Percentiles rank a stretch among this genome's conserved stretches.
Evolutionary conservation across 345 rosid genomes (phyloP).

Genomic region (Lagerstroemia speciosa): DNA sequence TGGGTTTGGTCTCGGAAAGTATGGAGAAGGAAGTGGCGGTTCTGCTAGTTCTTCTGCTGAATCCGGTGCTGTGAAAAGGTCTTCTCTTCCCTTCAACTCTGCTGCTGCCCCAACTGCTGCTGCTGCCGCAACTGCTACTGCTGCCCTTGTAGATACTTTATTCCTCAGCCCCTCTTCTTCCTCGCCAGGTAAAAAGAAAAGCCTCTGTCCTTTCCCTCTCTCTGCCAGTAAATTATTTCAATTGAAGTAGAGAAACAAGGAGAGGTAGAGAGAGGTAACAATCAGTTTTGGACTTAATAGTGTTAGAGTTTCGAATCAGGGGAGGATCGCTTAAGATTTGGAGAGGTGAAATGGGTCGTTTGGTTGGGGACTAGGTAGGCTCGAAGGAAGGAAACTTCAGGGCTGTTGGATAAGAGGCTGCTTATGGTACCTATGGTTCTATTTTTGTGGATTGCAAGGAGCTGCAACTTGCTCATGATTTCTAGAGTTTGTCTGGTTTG

Average conservation of each 20-base stretch:
- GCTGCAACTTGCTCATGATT: background rate
- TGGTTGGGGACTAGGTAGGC: background rate
- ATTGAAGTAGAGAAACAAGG: background rate
- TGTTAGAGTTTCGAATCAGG: background rate
- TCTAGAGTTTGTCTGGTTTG: background rate
- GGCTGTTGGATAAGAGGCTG: background rate
- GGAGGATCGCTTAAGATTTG: background rate
- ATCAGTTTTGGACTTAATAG: no score
- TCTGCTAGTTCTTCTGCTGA: conserved; percentile 17
- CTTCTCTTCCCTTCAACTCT: conserved; percentile 10
- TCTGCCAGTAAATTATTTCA: background rate
- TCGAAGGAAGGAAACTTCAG: background rate
- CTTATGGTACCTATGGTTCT: background rate
- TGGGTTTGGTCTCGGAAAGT: conserved; percentile 2
- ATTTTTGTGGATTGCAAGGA: background rate
- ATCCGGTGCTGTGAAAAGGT: background rate
- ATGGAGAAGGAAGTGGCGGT: conserved; percentile 26
- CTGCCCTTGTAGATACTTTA: conserved; percentile 20
- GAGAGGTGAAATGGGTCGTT: background rate
- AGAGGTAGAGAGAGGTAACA: background rate
- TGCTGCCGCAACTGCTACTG: conserved; percentile 2
- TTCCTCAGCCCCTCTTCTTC: conserved; percentile 13
- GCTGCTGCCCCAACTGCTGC: conserved; percentile 4
- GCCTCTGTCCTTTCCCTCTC: conserved; percentile 12
- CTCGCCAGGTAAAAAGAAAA: conserved; percentile 24